Conservation (phyloP, 169 alveolate genomes). For the Cryptosporidium sp. region DNA sequence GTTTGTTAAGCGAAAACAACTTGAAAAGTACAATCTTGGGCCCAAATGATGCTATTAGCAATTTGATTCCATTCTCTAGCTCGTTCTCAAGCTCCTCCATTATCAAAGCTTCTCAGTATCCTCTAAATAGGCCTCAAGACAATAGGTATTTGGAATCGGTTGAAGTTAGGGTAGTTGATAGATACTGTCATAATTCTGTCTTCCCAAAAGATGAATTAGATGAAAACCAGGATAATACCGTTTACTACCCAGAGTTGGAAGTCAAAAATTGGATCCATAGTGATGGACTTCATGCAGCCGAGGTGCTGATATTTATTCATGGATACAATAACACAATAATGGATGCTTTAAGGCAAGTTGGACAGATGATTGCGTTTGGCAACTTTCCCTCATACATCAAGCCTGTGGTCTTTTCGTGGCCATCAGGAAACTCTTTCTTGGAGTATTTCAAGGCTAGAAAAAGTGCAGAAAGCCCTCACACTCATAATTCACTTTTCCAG, state of each 20-base stretch:
- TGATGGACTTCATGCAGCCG: constrained; percentile 81
- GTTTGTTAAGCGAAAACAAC: constrained; percentile 65
- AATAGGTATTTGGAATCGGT: constrained; percentile 71
- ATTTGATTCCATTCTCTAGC: constrained; percentile 39
- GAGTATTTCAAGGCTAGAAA: constrained; percentile 79
- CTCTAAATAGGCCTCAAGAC: constrained; percentile 43
- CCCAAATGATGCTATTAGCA: constrained; percentile 74
- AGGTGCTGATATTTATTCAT: constrained; percentile 85
- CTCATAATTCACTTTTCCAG: constrained; percentile 54
- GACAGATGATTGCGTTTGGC: constrained; percentile 85
- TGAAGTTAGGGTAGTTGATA: constrained; percentile 76
- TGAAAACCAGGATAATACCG: constrained; percentile 75
- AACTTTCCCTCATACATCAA: constrained; percentile 86
- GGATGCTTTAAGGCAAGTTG: constrained; percentile 81
- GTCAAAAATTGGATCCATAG: constrained; percentile 80
- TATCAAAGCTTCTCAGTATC: constrained; percentile 68
- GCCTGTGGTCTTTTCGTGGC: constrained; percentile 86
- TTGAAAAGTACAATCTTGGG: constrained; percentile 73
- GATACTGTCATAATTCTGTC: constrained; percentile 34
- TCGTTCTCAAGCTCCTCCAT: constrained; percentile 64
- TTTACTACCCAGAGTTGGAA: constrained; percentile 66
- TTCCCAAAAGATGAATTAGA: constrained; percentile 73
- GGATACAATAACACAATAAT: constrained; percentile 81
- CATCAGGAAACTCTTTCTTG: constrained; percentile 81
- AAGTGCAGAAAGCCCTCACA: constrained; percentile 64